Percentiles rank a stretch among this genome's conserved stretches.
Conservation (phyloP, 2,329 filamentous ascomycete genomes). For the Botryotinia convoluta region DNA sequence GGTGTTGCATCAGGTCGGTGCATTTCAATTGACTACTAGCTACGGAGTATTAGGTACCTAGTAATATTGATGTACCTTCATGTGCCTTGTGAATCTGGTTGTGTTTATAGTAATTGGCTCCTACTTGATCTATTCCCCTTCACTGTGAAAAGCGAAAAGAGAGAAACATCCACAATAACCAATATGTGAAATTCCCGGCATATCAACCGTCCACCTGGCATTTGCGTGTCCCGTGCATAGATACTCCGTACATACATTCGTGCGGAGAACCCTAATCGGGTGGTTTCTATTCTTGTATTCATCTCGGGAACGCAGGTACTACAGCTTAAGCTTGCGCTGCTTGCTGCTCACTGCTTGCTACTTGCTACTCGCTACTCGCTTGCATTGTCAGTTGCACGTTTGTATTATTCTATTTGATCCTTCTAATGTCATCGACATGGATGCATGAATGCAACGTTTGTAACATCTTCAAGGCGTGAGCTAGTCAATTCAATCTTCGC, state of each 20-base stretch:
- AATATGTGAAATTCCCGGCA: not conserved
- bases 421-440: not conserved
- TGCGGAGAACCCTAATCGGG: slow-evolving; percentile 16
- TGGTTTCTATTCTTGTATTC: slow-evolving; percentile 10
- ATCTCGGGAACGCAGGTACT: slow-evolving; percentile 14
- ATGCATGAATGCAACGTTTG: not conserved
- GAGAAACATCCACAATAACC: not conserved
- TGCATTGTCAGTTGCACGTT: slow-evolving; percentile 7
- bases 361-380: not conserved
- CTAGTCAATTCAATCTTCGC: not conserved
- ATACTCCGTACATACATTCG: slow-evolving; percentile 1
- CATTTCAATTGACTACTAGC: not conserved
- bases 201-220: not conserved
- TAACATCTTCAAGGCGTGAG: not conserved
- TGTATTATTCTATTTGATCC: slow-evolving; percentile 12
- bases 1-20: not conserved
- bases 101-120: not conserved
- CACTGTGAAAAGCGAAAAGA: not conserved
- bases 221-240: slow-evolving; percentile 6
- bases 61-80: not conserved
- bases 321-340: slow-evolving; percentile 8
- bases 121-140: not conserved
- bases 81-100: not conserved
- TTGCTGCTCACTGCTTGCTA: not conserved
- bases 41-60: not conserved